A percentile compares a stretch with the other conserved stretches of the same genome.
Conservation (phyloP, 495 filamentous ascomycete genomes). For the Patellaria atrata region DNA sequence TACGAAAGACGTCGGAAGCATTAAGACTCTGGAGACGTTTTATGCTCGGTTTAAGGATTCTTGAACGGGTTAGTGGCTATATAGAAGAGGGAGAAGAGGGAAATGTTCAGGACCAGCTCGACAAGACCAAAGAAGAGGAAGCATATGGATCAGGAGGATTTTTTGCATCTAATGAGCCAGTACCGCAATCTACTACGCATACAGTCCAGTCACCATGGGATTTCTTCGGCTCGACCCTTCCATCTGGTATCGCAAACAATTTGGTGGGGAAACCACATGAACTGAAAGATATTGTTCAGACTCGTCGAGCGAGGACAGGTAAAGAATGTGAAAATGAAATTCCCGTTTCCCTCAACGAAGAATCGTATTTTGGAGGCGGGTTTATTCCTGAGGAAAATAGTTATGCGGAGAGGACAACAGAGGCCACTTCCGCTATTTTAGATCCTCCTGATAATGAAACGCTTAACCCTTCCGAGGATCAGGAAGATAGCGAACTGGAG, state of each 20-base stretch:
- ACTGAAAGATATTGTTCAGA: neutral
- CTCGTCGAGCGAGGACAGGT: no score
- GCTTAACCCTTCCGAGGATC: neutral
- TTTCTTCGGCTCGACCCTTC: no score
- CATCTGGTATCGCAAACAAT: no score
- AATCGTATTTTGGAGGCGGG: conserved; percentile 10
- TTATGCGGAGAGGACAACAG: no score
- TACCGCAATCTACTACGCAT: neutral
- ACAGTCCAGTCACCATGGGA: no score
- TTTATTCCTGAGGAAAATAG: conserved; percentile 12
- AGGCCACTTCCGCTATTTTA: no score
- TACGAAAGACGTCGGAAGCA: conserved; percentile 39
- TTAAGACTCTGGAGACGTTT: conserved; percentile 66
- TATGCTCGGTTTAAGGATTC: conserved; percentile 59
- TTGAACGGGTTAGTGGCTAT: conserved; percentile 57
- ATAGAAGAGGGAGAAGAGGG: conserved; percentile 36
- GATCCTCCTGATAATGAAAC: no score
- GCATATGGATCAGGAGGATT: conserved; percentile 15
- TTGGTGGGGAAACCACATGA: neutral
- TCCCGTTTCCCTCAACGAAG: no score
- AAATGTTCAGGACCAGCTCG: conserved; percentile 7
- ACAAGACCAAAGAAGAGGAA: neutral
- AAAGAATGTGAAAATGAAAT: conserved; percentile 1
- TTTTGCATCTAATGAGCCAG: no score
- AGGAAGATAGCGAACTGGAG: conserved; percentile 9